Evolutionary conservation across 2,329 filamentous ascomycete genomes (phyloP).

Genomic region (Trichophyton rubrum): DNA sequence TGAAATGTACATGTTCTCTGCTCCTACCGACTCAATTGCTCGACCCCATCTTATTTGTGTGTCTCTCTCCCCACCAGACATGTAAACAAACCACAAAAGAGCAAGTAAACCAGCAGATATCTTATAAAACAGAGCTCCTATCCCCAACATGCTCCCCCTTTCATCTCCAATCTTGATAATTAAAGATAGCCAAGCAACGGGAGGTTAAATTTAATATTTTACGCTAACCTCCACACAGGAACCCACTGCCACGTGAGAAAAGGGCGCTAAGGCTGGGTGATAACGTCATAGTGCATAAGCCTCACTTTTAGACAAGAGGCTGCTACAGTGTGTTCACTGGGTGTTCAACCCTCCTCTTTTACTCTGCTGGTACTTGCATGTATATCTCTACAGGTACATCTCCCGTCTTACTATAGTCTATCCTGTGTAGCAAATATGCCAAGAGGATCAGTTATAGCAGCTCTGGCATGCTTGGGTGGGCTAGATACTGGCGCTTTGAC

Average conservation of each 20-base stretch:
- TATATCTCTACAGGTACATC: not conserved
- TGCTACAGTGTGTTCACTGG: not conserved
- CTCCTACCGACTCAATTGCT: not conserved
- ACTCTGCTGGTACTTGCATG: not conserved
- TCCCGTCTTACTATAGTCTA: not conserved
- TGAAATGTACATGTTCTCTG: not conserved
- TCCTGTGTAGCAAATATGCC: not conserved
- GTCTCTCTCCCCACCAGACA: not conserved
- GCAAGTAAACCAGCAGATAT: not conserved
- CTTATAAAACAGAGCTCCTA: not conserved
- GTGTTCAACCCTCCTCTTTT: not conserved
- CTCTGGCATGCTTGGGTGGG: not conserved
- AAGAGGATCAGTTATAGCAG: not conserved
- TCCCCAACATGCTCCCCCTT: not conserved
- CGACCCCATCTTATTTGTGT: not conserved
- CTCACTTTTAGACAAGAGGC: not conserved
- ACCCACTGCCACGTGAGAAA: not conserved
- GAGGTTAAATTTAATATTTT: slow-evolving; percentile 3
- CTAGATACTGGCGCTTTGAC: not conserved
- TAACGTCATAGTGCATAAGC: not conserved
- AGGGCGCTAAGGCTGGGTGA: not conserved
- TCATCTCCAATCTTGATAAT: not conserved
- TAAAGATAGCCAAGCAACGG: slow-evolving; percentile 1
- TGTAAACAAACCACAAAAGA: not conserved
- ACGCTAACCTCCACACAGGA: not conserved